Base-by-base conservation (phyloP, 495 filamentous ascomycete species). In the Trichoderma parareesei region DNA sequence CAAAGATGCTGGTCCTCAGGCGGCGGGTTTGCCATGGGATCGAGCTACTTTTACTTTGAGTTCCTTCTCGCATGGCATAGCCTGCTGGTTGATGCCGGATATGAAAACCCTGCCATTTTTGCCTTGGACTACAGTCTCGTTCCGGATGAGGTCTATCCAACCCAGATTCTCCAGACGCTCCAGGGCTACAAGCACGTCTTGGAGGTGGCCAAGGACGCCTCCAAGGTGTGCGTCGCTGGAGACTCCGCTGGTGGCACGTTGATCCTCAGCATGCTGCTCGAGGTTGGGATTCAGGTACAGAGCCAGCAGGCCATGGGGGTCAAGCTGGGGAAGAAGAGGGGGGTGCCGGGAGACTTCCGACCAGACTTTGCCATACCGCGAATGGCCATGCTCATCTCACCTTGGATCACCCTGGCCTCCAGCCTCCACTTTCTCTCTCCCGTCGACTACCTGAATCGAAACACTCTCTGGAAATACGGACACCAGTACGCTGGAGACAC, bases 11-110 rank as follows among this genome's bases (percentile, higher is more conserved):
- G 33, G 40, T 3, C 27, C 42, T 46, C 33, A 87, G 85, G 87
- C 20, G 90, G 90, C 20, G 90, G 90, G 2, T 92, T 92, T 69
- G 82, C 84, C 2, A 88, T 93, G 87, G 90, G 90, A 40, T 89
- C 87, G 14, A 71, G 79, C 37, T 88, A 89, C 73, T 93, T 93
- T 73, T 93, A 93, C 71, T 82, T 92, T 27, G 90, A 93, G 72
- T 92, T 92, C 67, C 77, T 93, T 18, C 70, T 90, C 43, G 81
- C 85, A 37, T 90, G 85, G 85, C 68, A 86, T 16, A 79, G 74
- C 49, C 71, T 87, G 0, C 75, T 93, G 43, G 74, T 78, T 38
- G 73, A 81, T 16, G 71, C 76, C 42, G 87, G 88, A 14, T 91
- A 87, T 69, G 61, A 70, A 14, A 92, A 91, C 69, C 90, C 90